Base-by-base conservation (phyloP, 768 basidiomycete genomes). In the Sporobolomyces pararoseus region DNA sequence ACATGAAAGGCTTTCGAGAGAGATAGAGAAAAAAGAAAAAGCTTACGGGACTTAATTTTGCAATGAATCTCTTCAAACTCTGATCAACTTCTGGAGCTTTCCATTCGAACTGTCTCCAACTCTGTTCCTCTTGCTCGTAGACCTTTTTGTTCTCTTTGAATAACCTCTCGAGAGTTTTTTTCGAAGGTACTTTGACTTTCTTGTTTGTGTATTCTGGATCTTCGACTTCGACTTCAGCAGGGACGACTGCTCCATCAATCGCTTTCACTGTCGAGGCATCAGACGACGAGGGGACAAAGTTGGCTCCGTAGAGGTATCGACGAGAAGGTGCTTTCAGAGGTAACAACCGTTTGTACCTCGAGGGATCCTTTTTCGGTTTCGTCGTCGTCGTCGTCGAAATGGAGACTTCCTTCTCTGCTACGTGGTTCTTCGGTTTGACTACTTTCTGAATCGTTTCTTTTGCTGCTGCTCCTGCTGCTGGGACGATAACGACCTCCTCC, bases 281-380 rank as follows among this genome's bases (percentile, higher is more conserved):
- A 6, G 50, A 60, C 19, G 31, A 17, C 13, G 61, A 34, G 7
- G 57, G 31, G 58, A 70, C 42, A 31, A 70, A 70, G 42, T 70
- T 70, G 27, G 69, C 69, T n/a, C 69, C 69, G 52, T 65, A 70
- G 34, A 65, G 63, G 58, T 70, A 65, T 10, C 69, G 63, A 14
- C 69, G 57, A 1, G 58, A 46, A 2, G 63, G 50, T 0, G 19
- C 32, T 12, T 59, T 60, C 23, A 65, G 58, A 27, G 63, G 58
- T 4, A 70, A 46, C 4, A 70, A 32, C 42, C 62, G 68, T 57
- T 69, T 69, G 68, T 69, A 69, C n/a, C 61, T 47, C 35, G 68
- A 63, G 13, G 62, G 47, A 44, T 69, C 68, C 32, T 64, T 63
- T 55, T 58, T 39, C 4, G 44, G 46, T 61, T 69, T 69, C n/a